phyloP scores from a whole-genome alignment of 352 stramenopile species.

The Pythium graminicola region DNA sequence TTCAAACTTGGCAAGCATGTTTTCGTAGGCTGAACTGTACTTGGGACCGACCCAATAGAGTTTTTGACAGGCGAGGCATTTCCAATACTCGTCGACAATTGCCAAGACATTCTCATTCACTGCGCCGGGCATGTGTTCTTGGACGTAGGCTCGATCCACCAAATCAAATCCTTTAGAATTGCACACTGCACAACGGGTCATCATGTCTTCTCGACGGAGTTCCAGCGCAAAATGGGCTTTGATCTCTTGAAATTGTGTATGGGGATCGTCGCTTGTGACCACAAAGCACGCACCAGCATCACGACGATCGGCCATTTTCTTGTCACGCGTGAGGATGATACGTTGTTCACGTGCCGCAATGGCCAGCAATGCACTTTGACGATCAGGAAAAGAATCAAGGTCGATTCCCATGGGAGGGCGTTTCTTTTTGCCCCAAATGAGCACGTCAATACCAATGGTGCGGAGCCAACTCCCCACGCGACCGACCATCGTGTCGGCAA shows the following conservation, averaged over 20 bases:
- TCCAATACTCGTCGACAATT: slow-evolving; percentile 60
- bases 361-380: slow-evolving; percentile 41
- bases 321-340: slow-evolving; percentile 72
- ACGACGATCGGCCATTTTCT: slow-evolving; percentile 56
- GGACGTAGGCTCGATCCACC: slow-evolving; percentile 46
- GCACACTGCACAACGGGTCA: slow-evolving; percentile 65
- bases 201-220: slow-evolving; percentile 58
- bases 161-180: slow-evolving; percentile 60
- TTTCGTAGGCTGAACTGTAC: slow-evolving; percentile 59
- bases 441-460: slow-evolving; percentile 65
- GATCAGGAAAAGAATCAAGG: slow-evolving; percentile 28
- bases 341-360: slow-evolving; percentile 51
- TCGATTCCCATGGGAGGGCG: background rate
- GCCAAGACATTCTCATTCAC: slow-evolving; percentile 51
- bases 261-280: slow-evolving; percentile 59
- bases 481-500: slow-evolving; percentile 70
- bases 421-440: slow-evolving; percentile 45
- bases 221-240: slow-evolving; percentile 61
- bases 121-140: slow-evolving; percentile 40
- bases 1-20: slow-evolving; percentile 44
- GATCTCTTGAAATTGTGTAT: slow-evolving; percentile 72
- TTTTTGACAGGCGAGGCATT: slow-evolving; percentile 54
- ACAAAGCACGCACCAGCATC: slow-evolving; percentile 72
- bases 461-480: slow-evolving; percentile 71
- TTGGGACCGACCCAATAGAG: slow-evolving; percentile 79